These are phyloP conservation scores for Angophora floribunda DNA, from an alignment of 345 rosid genomes.

Conservation along the genomic window DNA sequence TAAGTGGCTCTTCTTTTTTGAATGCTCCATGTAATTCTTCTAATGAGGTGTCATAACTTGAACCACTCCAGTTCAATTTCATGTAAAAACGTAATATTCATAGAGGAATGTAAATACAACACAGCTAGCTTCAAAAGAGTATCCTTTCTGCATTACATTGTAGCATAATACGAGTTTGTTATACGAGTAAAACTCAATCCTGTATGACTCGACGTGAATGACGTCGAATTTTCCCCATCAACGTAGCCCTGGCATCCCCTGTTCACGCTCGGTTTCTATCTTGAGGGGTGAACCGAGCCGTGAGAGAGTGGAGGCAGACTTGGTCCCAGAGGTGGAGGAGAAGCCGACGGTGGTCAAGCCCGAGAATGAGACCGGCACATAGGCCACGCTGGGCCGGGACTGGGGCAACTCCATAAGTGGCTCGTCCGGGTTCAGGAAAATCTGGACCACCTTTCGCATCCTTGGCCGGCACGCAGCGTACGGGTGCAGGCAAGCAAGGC, in stretches of 20 bases:
- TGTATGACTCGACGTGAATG: not conserved
- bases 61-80: not conserved
- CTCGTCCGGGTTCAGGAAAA: conserved; percentile 22
- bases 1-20: not conserved
- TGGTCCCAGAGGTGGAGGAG: not conserved
- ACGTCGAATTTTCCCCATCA: not conserved
- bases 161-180: not conserved
- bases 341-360: not conserved
- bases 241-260: not conserved
- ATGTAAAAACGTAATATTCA: not conserved
- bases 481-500: conserved; percentile 24
- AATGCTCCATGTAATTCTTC: not conserved
- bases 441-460: conserved; percentile 24
- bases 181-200: not conserved
- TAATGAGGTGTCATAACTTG: not conserved
- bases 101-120: not conserved
- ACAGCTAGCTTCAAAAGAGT: not conserved
- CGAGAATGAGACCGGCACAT: conserved; percentile 5
- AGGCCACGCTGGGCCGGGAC: conserved; percentile 6
- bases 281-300: not conserved
- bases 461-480: conserved; percentile 12
- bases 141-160: not conserved
- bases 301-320: not conserved
- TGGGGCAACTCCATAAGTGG: conserved; percentile 21
- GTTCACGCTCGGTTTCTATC: not conserved